phyloP scores from a whole-genome alignment of 2,329 filamentous ascomycete genomes.

The Aspergillus uvarum region DNA sequence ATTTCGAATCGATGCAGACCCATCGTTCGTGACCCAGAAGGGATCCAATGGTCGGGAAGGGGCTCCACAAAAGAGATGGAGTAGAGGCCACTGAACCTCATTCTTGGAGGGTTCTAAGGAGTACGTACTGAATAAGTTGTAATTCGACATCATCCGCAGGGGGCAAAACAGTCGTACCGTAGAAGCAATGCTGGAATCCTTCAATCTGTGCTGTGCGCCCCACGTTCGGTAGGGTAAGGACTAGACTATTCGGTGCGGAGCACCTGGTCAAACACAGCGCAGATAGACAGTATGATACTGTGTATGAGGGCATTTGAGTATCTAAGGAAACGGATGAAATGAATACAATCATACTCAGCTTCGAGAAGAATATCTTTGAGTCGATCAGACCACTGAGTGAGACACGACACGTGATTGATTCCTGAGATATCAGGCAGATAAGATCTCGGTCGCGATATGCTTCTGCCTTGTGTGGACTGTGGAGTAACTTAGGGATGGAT shows the following conservation, averaged over 20 bases:
- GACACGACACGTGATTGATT: neutral
- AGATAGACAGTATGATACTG: too few species aligned
- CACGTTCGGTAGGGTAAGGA: too few species aligned
- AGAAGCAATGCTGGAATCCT: too few species aligned
- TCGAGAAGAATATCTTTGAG: neutral
- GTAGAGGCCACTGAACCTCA: neutral
- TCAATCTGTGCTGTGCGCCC: too few species aligned
- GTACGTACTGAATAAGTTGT: too few species aligned
- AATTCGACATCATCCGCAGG: too few species aligned
- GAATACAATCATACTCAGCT: neutral
- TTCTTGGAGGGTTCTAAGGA: neutral
- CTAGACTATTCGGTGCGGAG: too few species aligned
- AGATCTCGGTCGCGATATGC: neutral
- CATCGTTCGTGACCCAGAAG: neutral
- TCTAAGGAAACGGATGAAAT: too few species aligned
- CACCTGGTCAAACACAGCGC: too few species aligned
- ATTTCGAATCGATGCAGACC: neutral
- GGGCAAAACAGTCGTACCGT: too few species aligned
- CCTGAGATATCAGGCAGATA: conserved; percentile 1
- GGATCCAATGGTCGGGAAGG: neutral
- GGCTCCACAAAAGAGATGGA: neutral
- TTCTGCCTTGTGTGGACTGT: neutral
- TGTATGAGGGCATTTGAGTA: too few species aligned
- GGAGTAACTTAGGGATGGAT: too few species aligned
- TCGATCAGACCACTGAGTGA: neutral